Base-by-base conservation (phyloP, 2,329 filamentous ascomycete species). In the Claviceps sp. region DNA sequence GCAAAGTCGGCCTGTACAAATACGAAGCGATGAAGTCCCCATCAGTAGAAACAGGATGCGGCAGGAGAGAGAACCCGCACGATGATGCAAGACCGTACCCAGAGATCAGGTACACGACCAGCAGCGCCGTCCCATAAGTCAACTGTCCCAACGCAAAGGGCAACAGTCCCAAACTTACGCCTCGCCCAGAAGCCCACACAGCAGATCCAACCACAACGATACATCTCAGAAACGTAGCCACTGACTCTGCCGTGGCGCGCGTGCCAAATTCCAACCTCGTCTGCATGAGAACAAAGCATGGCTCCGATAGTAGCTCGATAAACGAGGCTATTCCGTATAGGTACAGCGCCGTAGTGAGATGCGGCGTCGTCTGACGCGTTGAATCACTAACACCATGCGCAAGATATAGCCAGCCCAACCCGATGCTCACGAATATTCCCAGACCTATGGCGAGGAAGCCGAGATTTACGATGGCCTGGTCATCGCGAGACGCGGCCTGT, bases 141-240 rank as follows among this genome's bases (percentile, higher is more conserved):
- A 91, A 67, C 67, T 97, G 89, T 11, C 93, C 94, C 14, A 89
- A 69, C 0, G 91, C 93, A 67, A 97, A 97, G 0, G 93, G 89
- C 47, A 97, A 68, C 1, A 90, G 85, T 5, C 90, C 91, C 2
- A 86, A 63, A 53, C 85, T 75, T 20, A 72, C 56, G 61, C 68
- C 45, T 20, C 50, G 54, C 11, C 54, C 57, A 44, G 78, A 75
- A 1, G 81, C 82, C 73, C 79, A 84, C 5, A 86, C 72, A 1
- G 86, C 88, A 1, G 79, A 71, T 0, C 72, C 79, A 56, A 93
- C 89, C 0, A 89, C 93, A 14, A 81, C 72, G 40, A 84, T 59
- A 61, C 90, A 96, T 58, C 88, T 84, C 37, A 82, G 62, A 47
- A 95, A 77, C 0, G 90, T 93, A 22, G 88, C 90, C 24, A 77